Evolutionary conservation across 805 yeast genomes (phyloP), one percentile per base, ranked within the genome.

Genomic region (Yarrowia deformans): DNA sequence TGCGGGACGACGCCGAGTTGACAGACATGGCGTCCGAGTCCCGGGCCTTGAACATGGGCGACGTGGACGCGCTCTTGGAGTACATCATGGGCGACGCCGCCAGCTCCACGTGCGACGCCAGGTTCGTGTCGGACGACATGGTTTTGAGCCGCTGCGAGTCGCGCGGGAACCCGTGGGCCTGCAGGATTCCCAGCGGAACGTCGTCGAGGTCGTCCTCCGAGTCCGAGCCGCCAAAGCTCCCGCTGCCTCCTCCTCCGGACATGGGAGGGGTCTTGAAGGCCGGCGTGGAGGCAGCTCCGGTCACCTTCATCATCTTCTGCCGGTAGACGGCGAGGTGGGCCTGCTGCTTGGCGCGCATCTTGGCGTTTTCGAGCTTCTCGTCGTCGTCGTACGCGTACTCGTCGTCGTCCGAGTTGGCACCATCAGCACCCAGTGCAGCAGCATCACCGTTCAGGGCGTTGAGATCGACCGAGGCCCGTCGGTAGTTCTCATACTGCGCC

Each of bases 271-370:
- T 49, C n/a, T 48, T 63, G 48, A 48, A 49, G 7, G 32, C 45
- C 14, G 60, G 60, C 14, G 69, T 32, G 52, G 63, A 52, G 3
- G 61, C 72, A 0, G 73, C 70, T 10, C 82, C 81, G 8, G 80
- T 76, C 42, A 78, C 72, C 66, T 77, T 77, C 69, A 76, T 79
- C 82, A 81, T 80, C 64, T 78, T 77, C 70, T 80, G 83, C 13
- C 83, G 75, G 70, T 80, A 80, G 19, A 78, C 76, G n/a, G 80
- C 77, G 70, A 80, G 72, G 19, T 80, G 78, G 8, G 80, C 82
- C 50, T 79, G 80, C 70, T 80, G 83, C 69, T 75, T 75, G 69
- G 76, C 76, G 13, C 81, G 75, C 76, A 75, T 74, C 23, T 72
- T 70, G 18, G 73, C 67, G 48, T 70, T 69, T 48, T 72, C 71